Evolutionary conservation across 73 alveolate species (phyloP).

Genomic region (Tetrahymena elliotti): DNA sequence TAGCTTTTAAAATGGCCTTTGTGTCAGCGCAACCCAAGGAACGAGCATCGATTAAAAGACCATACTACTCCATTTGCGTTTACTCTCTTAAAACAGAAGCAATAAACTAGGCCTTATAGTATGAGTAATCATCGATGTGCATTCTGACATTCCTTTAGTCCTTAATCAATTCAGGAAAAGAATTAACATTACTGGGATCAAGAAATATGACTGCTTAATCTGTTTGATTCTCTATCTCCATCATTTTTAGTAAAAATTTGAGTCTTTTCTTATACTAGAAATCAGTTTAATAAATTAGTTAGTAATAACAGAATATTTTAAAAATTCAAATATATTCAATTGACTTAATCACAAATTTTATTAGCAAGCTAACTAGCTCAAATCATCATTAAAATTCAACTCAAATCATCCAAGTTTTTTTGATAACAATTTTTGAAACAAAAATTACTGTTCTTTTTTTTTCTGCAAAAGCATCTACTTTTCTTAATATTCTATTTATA

Average conservation of each 20-base stretch:
- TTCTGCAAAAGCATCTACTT: too few species aligned
- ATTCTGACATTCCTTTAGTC: not conserved
- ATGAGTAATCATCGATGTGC: not conserved
- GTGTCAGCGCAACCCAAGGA: not conserved
- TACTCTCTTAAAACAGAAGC: not conserved
- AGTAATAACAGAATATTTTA: not conserved
- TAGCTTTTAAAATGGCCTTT: not conserved
- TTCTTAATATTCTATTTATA: too few species aligned
- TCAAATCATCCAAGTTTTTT: not conserved
- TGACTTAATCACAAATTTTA: too few species aligned
- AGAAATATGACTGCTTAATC: not conserved
- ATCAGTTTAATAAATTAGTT: not conserved
- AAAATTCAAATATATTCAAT: not conserved
- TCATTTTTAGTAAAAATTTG: not conserved
- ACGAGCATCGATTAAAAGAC: not conserved
- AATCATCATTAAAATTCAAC: not conserved
- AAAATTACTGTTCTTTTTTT: not conserved
- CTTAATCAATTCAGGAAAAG: not conserved
- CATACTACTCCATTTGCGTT: not conserved
- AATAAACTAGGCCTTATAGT: not conserved
- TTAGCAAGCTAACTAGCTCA: not conserved
- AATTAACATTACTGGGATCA: not conserved
- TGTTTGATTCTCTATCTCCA: not conserved
- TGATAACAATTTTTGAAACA: too few species aligned
- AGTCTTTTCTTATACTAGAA: not conserved